Evolutionary conservation across 192 early-diverging fungal species (phyloP), one percentile per base, ranked within the genome.

Genomic region (Coemansia sp.): DNA sequence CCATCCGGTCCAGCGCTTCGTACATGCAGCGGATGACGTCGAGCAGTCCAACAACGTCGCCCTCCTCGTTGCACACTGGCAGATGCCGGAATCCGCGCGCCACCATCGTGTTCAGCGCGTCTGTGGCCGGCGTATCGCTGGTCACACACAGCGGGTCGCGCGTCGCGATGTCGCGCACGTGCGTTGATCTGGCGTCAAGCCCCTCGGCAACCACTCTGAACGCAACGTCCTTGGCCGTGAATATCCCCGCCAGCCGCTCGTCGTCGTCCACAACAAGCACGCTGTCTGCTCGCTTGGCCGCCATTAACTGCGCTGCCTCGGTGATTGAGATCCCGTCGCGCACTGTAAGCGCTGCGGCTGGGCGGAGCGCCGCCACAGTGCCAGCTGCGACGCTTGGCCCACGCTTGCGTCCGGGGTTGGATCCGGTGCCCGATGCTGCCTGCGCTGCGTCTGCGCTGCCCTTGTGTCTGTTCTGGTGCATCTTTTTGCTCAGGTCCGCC

Each of bases 221-320:
- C 33, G 95, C 92, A 52, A 99, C 84, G 82, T 99, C 97, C 83
- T 98, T 99, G 59, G 95, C 97, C 0, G 97, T 99, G 69, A 99
- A 91, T 64, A 99, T 99, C 36, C 96, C 97, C 5, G 86, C 84
- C 63, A 99, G 85, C 63, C 92, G 92, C 64, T 95, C 93, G 20
- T 95, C 89, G 32, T 90, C 88, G 73, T 96, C 91, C n/a, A 97
- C 92, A 43, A 97, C 90, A 9, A 99, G 85, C 41, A 99, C 93
- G 68, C 93, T 93, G 74, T 99, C 97, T 7, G 89, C 87, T 25
- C 96, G 87, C 84, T 98, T 98, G 19, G 97, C 97, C 5, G 97
- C 96, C 96, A 99, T 97, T 65, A 92, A 83, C 76, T 92, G 92
- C n/a, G 92, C 88, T 0, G 90, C 92, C 73, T 94, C 92, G 41